phyloP scores from a whole-genome alignment of 371 early-diverging fungal genomes.

The Dinochytrium kinnereticum region DNA sequence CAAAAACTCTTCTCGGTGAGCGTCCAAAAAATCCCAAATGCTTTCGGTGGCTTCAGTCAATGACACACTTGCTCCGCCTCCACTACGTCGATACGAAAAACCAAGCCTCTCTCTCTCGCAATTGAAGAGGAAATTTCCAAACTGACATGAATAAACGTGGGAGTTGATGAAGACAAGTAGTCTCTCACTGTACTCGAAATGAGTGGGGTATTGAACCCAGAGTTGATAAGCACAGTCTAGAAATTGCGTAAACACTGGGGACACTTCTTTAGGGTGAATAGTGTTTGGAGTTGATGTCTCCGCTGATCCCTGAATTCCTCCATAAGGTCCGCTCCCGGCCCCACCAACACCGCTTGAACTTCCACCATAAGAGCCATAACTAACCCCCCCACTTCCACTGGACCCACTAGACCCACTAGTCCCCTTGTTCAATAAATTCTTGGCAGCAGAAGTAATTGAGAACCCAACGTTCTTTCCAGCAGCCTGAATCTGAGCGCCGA shows the following conservation, averaged over 20 bases:
- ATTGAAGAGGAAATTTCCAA: constrained; percentile 93
- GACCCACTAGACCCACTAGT: constrained; percentile 6
- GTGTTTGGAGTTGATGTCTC: constrained; percentile 42
- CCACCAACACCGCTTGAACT: background rate
- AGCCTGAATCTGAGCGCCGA: constrained; percentile 44
- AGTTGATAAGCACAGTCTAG: constrained; percentile 93
- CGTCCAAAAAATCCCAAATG: constrained; percentile 82
- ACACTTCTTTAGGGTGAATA: constrained; percentile 71
- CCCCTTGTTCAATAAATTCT: constrained; percentile 41
- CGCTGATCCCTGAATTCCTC: constrained; percentile 35
- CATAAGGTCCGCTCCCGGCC: constrained; percentile 1
- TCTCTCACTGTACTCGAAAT: constrained; percentile 90
- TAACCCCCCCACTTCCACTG: background rate
- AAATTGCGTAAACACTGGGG: constrained; percentile 95
- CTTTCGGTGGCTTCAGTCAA: constrained; percentile 61
- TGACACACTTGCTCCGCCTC: constrained; percentile 9
- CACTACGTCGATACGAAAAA: constrained; percentile 25
- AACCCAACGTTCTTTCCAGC: constrained; percentile 45
- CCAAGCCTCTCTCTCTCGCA: constrained; percentile 73
- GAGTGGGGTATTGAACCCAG: constrained; percentile 82
- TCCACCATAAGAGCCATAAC: background rate
- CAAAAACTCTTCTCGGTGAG: constrained; percentile 50
- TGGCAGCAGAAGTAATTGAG: constrained; percentile 44
- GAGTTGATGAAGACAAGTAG: constrained; percentile 81
- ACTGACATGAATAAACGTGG: constrained; percentile 88